Percentiles rank a stretch among this genome's conserved stretches.
phyloP scores from a whole-genome alignment of 495 filamentous ascomycete genomes.

The Trichoderma reesei region DNA sequence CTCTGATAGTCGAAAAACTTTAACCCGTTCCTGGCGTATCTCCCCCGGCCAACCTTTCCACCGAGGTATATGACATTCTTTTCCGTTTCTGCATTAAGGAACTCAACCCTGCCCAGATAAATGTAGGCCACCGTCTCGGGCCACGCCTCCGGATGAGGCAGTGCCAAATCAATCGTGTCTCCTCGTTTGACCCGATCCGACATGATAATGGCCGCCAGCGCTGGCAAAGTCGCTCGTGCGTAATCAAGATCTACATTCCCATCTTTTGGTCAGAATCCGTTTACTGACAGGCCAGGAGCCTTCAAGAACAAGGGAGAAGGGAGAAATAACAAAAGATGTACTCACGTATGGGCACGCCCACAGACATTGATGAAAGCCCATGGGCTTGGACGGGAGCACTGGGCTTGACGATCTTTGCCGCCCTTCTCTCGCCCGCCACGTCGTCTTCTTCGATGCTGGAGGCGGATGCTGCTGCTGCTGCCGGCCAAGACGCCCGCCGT shows the following conservation, averaged over 20 bases:
- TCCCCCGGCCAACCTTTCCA: constrained; percentile 29
- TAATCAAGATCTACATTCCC: constrained; percentile 37
- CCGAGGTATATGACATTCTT: constrained; percentile 46
- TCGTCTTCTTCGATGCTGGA: too few species aligned
- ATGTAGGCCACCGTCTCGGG: constrained; percentile 37
- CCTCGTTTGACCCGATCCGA: constrained; percentile 39
- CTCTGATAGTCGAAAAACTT: too few species aligned
- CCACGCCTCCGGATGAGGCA: constrained; percentile 47
- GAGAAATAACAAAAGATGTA: constrained; percentile 13
- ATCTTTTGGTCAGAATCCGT: not conserved
- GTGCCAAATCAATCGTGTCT: constrained; percentile 44
- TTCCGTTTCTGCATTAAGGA: constrained; percentile 31
- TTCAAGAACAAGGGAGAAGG: not conserved
- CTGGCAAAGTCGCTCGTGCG: constrained; percentile 38
- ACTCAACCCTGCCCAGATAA: constrained; percentile 39
- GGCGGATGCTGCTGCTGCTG: not conserved
- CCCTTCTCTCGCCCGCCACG: not conserved
- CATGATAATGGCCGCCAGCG: constrained; percentile 41
- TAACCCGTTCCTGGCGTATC: too few species aligned
- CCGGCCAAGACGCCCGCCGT: not conserved
- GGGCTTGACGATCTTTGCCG: too few species aligned
- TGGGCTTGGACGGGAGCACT: too few species aligned
- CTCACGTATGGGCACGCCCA: constrained; percentile 44
- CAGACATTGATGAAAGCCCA: too few species aligned
- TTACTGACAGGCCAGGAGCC: too few species aligned